Base-by-base conservation (phyloP, 306 rosid genomes). In the Elaeagnus macrophylla region DNA sequence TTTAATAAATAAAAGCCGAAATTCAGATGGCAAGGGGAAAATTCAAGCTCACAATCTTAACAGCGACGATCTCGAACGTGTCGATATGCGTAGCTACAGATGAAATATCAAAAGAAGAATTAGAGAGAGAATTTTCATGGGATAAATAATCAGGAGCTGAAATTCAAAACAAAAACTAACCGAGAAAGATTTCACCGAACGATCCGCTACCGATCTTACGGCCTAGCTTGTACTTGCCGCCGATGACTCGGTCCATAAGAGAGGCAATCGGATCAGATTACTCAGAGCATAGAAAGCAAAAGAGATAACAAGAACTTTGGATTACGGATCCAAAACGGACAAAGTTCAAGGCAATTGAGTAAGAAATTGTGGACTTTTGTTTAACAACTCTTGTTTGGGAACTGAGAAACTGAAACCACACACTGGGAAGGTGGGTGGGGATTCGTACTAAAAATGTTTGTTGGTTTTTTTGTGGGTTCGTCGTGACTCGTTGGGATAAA, bases 171-270 rank as follows among this genome's bases (percentile, higher is more conserved):
- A 43, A 14, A 39, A 38, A 51, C 68, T 53, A 39, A 90, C 97
- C 97, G 39, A 90, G 94, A 50, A 67, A 90, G 66, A 90, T 90
- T 81, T 90, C 95, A 5, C 97, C 97, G 68, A 90, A 90, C 60
- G 97, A 90, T 71, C 95, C 97, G 72, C 97, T 86, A 47, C 97
- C 97, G 88, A 90, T 90, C 90, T 90, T 90, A 61, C 95, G 91
- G 60, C 97, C 95, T 32, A 86, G 85, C 78, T 83, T 90, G 82
- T 72, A 90, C 79, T 83, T 83, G 55, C 77, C 67, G 72, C 86
- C 95, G 67, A 90, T 73, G 70, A 90, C 62, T 48, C 95, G 84
- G 57, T 90, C 97, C 97, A 90, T 90, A 61, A 16, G 37, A 58
- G 69, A 61, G 38, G 56, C 62, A 62, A 46, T 66, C 56, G 52